These are phyloP conservation scores for Pestalotiopsis fici DNA, from an alignment of 2,329 filamentous ascomycete species.

Conservation along the genomic window DNA sequence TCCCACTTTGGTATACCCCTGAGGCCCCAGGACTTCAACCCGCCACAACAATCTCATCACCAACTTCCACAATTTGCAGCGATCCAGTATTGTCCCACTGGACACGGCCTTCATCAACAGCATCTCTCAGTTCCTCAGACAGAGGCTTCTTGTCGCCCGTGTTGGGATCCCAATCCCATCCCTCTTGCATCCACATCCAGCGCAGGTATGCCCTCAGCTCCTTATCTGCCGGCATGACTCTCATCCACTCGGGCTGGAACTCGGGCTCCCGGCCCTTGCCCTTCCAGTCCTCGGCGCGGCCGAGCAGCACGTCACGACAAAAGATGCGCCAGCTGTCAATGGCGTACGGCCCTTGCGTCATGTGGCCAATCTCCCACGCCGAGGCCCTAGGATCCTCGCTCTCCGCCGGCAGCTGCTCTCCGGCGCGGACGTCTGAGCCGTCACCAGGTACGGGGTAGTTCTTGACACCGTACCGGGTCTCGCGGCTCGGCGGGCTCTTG, in stretches of 20 bases:
- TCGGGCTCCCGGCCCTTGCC: slow-evolving; percentile 51
- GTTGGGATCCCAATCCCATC: slow-evolving; percentile 76
- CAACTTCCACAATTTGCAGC: slow-evolving; percentile 40
- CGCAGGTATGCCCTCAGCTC: slow-evolving; percentile 83
- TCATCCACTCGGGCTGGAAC: slow-evolving; percentile 89
- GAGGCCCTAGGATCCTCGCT: slow-evolving; percentile 28
- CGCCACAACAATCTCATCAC: slow-evolving; percentile 33
- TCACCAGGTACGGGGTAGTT: slow-evolving; percentile 40
- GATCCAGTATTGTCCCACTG: slow-evolving; percentile 53
- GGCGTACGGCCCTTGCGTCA: slow-evolving; percentile 81
- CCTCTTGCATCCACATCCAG: slow-evolving; percentile 92
- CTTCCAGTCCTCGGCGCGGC: slow-evolving; percentile 65
- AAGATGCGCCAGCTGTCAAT: slow-evolving; percentile 94
- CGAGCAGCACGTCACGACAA: slow-evolving; percentile 77
- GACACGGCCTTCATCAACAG: slow-evolving; percentile 60
- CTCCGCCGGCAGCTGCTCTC: slow-evolving; percentile 27
- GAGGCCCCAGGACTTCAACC: slow-evolving; percentile 34
- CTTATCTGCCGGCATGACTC: slow-evolving; percentile 80
- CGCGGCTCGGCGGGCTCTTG: slow-evolving; percentile 58
- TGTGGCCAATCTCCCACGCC: slow-evolving; percentile 82
- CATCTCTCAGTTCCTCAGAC: slow-evolving; percentile 51
- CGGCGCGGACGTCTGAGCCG: slow-evolving; percentile 28
- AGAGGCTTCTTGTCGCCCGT: slow-evolving; percentile 66
- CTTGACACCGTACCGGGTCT: slow-evolving; percentile 53
- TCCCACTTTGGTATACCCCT: too few species aligned